Percentiles rank a stretch among this genome's conserved stretches.
phyloP scores from a whole-genome alignment of 148 eudicot species.

The Cornus controversa region DNA sequence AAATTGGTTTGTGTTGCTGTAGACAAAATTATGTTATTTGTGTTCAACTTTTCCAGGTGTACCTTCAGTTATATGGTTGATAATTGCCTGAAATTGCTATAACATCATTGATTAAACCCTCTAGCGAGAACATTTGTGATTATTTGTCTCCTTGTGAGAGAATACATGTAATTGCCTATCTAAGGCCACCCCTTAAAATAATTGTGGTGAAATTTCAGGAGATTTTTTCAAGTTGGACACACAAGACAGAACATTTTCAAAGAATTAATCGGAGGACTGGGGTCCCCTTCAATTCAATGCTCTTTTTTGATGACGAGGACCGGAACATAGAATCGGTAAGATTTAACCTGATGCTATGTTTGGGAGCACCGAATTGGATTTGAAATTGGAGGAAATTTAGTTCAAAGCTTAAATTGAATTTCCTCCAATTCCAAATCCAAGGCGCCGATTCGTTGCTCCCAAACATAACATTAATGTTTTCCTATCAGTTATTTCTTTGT shows the following conservation, averaged over 20 bases:
- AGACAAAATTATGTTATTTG: no score
- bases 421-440: no score
- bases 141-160: background rate
- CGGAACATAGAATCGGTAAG: slow-evolving; percentile 78
- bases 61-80: background rate
- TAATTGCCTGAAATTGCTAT: background rate
- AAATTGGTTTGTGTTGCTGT: background rate
- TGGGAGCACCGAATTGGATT: no score
- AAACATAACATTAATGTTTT: no score
- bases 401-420: no score
- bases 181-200: slow-evolving; percentile 4
- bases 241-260: slow-evolving; percentile 96
- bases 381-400: no score
- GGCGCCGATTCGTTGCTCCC: no score
- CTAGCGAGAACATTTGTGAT: background rate
- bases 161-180: no score
- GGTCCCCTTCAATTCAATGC: slow-evolving; percentile 83
- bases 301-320: slow-evolving; percentile 91
- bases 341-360: background rate
- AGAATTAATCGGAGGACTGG: slow-evolving; percentile 68
- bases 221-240: slow-evolving; percentile 91
- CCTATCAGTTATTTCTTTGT: background rate
- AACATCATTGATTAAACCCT: background rate
- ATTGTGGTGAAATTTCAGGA: slow-evolving; percentile 47
- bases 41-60: background rate